Conservation (phyloP, 148 eudicot species). For the Spergularia marina region DNA sequence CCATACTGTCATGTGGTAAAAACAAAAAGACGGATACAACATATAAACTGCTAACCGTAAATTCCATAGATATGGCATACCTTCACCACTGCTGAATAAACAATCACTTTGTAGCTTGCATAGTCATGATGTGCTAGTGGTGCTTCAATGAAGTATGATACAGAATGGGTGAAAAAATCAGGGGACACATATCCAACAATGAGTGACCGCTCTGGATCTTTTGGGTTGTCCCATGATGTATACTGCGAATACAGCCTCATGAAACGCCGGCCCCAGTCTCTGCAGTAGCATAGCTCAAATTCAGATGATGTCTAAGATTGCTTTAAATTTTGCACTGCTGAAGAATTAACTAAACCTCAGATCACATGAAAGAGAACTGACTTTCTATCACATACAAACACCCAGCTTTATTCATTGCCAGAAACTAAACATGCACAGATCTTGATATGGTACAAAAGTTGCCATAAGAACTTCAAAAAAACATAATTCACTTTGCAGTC, state of each 20-base stretch:
- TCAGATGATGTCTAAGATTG: conserved; percentile 12
- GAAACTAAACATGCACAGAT: not conserved
- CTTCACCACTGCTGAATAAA: conserved; percentile 98
- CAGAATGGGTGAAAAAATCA: conserved; percentile 98
- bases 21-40: not conserved
- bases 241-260: conserved; percentile 77
- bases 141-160: conserved; percentile 94
- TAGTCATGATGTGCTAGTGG: conserved; percentile 83
- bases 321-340: not conserved
- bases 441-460: not conserved
- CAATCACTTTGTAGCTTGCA: conserved; percentile 71
- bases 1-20: not conserved
- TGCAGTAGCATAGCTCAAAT: conserved; percentile 40
- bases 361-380: not conserved
- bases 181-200: conserved; percentile 96
- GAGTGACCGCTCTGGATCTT: conserved; percentile 82
- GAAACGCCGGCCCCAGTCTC: conserved; percentile 96
- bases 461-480: not conserved
- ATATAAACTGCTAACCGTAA: not conserved
- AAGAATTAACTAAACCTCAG: not conserved
- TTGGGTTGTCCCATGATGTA: conserved; percentile 88
- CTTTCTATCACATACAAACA: not conserved
- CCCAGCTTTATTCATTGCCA: not conserved
- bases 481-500: not conserved
- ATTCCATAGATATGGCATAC: conserved; percentile 32